Percentiles rank a stretch among this genome's conserved stretches.
Conservation (phyloP, 345 rosid genomes). For the Salix brachista region DNA sequence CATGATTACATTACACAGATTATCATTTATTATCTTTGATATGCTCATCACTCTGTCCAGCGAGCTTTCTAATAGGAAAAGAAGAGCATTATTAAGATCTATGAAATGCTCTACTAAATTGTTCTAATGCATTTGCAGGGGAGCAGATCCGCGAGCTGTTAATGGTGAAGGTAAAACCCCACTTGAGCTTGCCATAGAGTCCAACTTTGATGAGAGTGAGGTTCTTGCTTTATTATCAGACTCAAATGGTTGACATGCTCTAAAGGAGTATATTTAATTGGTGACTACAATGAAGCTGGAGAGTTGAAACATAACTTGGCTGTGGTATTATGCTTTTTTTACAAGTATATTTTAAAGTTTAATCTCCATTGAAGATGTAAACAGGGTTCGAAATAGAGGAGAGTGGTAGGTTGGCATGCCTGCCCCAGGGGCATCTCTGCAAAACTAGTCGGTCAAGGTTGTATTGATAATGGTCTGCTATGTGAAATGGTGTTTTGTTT, state of each 20-base stretch:
- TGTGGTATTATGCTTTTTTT: slow-evolving; percentile 12
- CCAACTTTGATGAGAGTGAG: slow-evolving; percentile 53
- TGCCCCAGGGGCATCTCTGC: slow-evolving; percentile 33
- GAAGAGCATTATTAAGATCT: background rate
- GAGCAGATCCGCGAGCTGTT: slow-evolving; percentile 67
- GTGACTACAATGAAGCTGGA: slow-evolving; percentile 19
- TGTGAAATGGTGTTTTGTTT: slow-evolving; percentile 22
- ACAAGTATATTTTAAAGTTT: slow-evolving; percentile 25
- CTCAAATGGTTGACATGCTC: slow-evolving; percentile 41
- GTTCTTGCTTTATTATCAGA: slow-evolving; percentile 65
- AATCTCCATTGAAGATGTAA: slow-evolving; percentile 22
- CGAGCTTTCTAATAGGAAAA: background rate
- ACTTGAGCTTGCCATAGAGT: slow-evolving; percentile 57
- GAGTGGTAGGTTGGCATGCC: slow-evolving; percentile 41
- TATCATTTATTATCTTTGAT: background rate
- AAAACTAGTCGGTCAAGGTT: slow-evolving; percentile 19
- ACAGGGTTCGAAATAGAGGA: slow-evolving; percentile 17
- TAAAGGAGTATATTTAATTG: background rate
- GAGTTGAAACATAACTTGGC: slow-evolving; percentile 15
- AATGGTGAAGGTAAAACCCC: slow-evolving; percentile 61
- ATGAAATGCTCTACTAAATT: background rate
- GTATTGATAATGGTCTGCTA: slow-evolving; percentile 9
- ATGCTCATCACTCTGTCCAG: background rate
- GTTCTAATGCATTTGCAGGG: slow-evolving; percentile 47
- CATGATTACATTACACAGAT: background rate